phyloP scores from a whole-genome alignment of 1,139 yeast genomes.

The Protomyces lactucae-debilis region DNA sequence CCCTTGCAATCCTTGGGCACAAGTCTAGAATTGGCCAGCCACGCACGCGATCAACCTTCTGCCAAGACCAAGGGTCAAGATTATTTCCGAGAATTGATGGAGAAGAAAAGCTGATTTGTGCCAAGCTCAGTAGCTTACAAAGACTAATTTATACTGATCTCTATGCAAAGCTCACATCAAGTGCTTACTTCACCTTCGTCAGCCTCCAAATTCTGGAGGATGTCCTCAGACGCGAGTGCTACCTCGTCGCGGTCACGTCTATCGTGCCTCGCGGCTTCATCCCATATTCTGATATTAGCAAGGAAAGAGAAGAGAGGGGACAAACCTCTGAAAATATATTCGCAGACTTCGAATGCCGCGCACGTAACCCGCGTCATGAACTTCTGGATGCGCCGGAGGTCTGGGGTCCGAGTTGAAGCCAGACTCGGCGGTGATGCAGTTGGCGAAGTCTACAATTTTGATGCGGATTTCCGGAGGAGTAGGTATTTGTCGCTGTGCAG shows the following conservation, averaged over 20 bases:
- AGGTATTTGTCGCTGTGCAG: constrained; percentile 15
- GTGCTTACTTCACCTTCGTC: constrained; percentile 4
- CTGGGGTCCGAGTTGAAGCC: constrained; percentile 36
- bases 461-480: constrained; percentile 45
- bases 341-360: constrained; percentile 70
- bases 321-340: constrained; percentile 47
- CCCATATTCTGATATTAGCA: constrained; percentile 3
- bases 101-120: not conserved
- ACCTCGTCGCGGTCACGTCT: constrained; percentile 2
- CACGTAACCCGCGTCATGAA: constrained; percentile 76
- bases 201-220: constrained; percentile 12
- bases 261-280: constrained; percentile 13
- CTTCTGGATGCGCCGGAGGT: constrained; percentile 64
- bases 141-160: not conserved
- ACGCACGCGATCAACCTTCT: too few species aligned
- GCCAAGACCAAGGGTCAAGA: not conserved
- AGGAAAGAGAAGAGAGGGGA: not conserved
- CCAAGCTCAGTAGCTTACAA: too few species aligned
- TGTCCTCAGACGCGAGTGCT: constrained; percentile 11
- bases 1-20: too few species aligned
- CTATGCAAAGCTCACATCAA: not conserved
- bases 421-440: constrained; percentile 73
- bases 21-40: too few species aligned
- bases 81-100: not conserved
- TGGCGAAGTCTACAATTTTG: constrained; percentile 91